Conservation (phyloP, 108 stramenopile species). For the Hondaea fermentalgiana region DNA sequence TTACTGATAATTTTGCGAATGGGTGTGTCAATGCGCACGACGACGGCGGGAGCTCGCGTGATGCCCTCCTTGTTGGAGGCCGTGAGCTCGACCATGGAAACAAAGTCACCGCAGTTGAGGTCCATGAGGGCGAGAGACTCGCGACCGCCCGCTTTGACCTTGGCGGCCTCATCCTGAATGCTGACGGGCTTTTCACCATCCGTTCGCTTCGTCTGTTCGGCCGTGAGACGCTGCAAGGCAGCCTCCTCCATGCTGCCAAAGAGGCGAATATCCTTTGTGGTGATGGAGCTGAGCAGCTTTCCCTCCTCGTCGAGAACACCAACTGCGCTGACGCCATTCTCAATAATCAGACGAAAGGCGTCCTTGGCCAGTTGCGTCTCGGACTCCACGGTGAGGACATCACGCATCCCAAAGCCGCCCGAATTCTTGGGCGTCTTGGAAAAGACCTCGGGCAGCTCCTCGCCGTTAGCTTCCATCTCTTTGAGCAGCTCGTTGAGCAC, state of each 20-base stretch:
- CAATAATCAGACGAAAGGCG: neutral
- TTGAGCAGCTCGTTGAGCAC: neutral
- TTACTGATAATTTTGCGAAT: neutral
- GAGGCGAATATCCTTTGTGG: constrained; percentile 13
- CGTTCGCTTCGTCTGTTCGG: neutral
- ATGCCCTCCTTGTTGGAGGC: neutral
- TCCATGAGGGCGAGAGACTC: constrained; percentile 3
- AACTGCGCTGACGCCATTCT: neutral
- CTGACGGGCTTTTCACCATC: neutral
- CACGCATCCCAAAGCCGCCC: neutral
- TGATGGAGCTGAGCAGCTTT: neutral
- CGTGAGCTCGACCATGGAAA: constrained; percentile 15
- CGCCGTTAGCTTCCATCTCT: neutral
- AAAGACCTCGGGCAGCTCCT: neutral
- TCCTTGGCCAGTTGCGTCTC: neutral
- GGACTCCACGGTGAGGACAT: neutral
- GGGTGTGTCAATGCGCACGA: neutral
- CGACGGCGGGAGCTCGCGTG: neutral
- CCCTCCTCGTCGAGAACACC: neutral
- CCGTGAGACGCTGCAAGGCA: neutral
- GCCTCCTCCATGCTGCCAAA: constrained; percentile 9
- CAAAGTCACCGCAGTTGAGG: constrained; percentile 15
- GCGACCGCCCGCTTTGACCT: neutral
- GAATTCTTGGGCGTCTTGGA: neutral
- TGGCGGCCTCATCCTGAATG: neutral